phyloP scores from a whole-genome alignment of 148 eudicot species.

The Rhododendron mucronatum region DNA sequence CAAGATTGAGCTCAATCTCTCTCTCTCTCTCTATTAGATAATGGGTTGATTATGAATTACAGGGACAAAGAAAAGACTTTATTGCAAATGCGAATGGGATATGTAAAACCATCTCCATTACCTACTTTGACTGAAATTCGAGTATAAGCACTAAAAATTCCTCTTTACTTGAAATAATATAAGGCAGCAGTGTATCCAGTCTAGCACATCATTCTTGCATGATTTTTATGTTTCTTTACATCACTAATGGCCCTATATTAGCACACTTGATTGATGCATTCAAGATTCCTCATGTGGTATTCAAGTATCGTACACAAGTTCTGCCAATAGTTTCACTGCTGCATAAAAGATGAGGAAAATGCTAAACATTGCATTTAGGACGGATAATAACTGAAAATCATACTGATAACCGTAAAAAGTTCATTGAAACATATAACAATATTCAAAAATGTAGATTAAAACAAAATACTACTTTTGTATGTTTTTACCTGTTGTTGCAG shows the following conservation, averaged over 20 bases:
- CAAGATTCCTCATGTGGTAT: neutral
- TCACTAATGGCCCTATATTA: too few relatives aligned
- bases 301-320: neutral
- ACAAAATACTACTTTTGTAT: neutral
- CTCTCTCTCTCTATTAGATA: neutral
- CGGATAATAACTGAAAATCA: neutral
- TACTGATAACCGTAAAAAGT: neutral
- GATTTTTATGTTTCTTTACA: neutral
- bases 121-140: neutral
- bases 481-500: conserved; percentile 20
- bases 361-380: neutral
- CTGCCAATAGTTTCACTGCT: neutral
- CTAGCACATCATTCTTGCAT: neutral
- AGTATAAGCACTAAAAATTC: neutral
- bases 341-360: neutral
- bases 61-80: neutral
- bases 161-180: neutral
- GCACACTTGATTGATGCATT: neutral
- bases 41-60: neutral
- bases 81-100: neutral
- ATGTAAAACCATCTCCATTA: neutral
- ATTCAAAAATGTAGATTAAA: neutral
- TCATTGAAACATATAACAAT: neutral
- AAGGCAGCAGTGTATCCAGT: neutral
- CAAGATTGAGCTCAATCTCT: neutral